These are phyloP conservation scores for Solanum habrochaites DNA, from an alignment of 257 asterid genomes.

Conservation along the genomic window DNA sequence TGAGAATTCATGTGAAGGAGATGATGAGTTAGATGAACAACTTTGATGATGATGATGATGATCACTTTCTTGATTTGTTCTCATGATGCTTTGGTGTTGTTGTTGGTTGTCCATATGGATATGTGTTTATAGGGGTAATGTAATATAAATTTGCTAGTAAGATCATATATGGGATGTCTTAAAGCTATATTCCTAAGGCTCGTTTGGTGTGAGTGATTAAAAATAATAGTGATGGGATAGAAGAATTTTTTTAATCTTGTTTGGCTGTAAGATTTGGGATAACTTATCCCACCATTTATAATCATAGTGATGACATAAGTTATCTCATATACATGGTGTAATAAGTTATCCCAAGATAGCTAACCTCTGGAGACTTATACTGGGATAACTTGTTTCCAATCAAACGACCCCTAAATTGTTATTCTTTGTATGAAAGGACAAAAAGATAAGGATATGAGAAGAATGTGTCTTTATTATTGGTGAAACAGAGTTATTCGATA, in stretches of 20 bases:
- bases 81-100: neutral
- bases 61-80: neutral
- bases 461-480: neutral
- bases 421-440: neutral
- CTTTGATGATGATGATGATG: neutral
- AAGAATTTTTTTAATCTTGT: too few species aligned
- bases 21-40: slow-evolving; percentile 26
- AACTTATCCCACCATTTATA: too few species aligned
- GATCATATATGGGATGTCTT: neutral
- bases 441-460: neutral
- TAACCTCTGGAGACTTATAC: too few species aligned
- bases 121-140: neutral
- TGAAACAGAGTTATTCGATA: neutral
- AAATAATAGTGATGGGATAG: too few species aligned
- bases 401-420: neutral
- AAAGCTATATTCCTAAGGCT: neutral
- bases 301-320: too few species aligned
- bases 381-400: neutral
- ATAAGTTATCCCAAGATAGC: too few species aligned
- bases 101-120: neutral
- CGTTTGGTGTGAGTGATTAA: too few species aligned
- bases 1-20: slow-evolving; percentile 89
- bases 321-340: too few species aligned
- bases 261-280: too few species aligned
- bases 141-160: neutral